A percentile compares a stretch with the other conserved stretches of the same genome.
phyloP scores from a whole-genome alignment of 768 basidiomycete genomes.

The Hirschioporus abietinus region DNA sequence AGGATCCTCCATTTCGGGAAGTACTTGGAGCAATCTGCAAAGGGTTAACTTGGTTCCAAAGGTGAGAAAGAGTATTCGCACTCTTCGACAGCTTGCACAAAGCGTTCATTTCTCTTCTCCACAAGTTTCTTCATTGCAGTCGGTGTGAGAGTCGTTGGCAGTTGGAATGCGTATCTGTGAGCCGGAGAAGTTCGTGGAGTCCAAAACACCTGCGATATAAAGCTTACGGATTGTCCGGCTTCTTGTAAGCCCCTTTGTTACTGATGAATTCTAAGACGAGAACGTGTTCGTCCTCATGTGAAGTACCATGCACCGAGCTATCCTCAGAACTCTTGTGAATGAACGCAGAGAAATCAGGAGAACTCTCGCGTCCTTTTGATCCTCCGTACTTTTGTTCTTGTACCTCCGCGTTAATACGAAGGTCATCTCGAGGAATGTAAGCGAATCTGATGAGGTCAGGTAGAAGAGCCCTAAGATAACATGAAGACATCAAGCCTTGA shows the following conservation, averaged over 20 bases:
- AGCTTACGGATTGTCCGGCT: constrained; percentile 19
- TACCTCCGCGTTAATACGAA: constrained; percentile 45
- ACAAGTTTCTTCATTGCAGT: constrained; percentile 63
- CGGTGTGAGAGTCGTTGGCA: constrained; percentile 44
- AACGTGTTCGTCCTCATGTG: constrained; percentile 42
- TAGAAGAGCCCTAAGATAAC: constrained; percentile 57
- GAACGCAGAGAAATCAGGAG: constrained; percentile 36
- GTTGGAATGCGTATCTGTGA: constrained; percentile 22
- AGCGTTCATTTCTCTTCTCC: constrained; percentile 62
- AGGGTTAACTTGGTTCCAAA: neutral
- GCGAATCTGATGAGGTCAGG: constrained; percentile 79
- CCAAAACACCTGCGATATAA: neutral
- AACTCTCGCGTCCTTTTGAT: constrained; percentile 25
- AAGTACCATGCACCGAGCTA: constrained; percentile 15
- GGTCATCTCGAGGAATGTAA: constrained; percentile 62
- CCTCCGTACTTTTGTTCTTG: constrained; percentile 21
- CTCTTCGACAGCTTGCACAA: constrained; percentile 65
- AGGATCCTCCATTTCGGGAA: constrained; percentile 51
- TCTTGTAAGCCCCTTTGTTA: constrained; percentile 28
- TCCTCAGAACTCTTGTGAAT: constrained; percentile 20
- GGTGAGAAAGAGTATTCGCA: constrained; percentile 20
- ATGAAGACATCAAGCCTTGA: constrained; percentile 2
- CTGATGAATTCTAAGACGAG: constrained; percentile 48
- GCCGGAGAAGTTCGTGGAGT: neutral
- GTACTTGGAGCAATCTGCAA: constrained; percentile 53